Conservation (phyloP, 495 filamentous ascomycete genomes). For the Neurospora africana region DNA sequence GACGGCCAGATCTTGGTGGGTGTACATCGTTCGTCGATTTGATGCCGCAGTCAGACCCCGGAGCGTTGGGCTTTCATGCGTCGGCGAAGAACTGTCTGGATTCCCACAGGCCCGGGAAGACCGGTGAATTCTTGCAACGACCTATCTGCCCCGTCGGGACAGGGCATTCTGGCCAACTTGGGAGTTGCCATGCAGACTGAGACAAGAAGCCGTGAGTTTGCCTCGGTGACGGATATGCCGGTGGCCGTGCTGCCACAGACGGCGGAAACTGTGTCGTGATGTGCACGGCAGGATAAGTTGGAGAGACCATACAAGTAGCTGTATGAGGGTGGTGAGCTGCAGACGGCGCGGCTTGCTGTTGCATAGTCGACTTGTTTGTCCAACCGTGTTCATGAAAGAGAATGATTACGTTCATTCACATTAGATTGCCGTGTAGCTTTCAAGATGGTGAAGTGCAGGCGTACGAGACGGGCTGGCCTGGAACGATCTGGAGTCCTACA, state of each 20-base stretch:
- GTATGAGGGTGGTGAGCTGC: background rate
- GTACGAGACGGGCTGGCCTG: background rate
- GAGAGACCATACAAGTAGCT: background rate
- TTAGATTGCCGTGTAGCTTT: background rate
- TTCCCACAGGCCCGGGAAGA: background rate
- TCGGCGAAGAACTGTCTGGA: slow-evolving; percentile 1
- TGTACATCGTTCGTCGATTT: background rate
- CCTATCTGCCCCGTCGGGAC: background rate
- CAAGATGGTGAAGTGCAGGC: background rate
- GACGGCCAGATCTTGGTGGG: background rate
- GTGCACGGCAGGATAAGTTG: background rate
- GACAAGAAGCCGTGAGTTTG: background rate
- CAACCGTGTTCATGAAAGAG: background rate
- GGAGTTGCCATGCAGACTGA: background rate
- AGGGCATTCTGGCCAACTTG: background rate
- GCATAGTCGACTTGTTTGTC: background rate
- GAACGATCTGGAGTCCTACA: background rate
- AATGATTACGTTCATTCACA: background rate
- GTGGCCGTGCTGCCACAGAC: background rate
- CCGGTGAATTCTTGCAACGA: background rate
- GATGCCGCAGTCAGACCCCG: background rate
- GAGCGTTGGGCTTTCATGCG: slow-evolving; percentile 7
- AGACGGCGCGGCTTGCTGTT: background rate
- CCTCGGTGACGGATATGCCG: background rate
- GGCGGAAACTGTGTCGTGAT: background rate